Base-by-base conservation (phyloP, 1,284 basidiomycete genomes). In the Cryptococcus wingfieldii region DNA sequence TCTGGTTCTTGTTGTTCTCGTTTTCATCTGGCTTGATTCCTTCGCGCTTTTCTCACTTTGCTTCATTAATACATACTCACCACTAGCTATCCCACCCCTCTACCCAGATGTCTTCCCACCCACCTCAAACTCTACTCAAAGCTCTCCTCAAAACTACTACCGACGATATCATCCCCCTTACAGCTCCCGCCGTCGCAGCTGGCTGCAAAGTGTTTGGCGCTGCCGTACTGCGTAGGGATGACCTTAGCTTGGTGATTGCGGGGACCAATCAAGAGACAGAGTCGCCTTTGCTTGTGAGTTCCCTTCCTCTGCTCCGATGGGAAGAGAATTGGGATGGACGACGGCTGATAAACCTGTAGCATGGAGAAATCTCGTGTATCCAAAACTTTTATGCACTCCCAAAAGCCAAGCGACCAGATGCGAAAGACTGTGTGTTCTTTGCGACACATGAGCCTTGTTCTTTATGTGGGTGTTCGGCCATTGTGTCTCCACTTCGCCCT, bases 371-470 rank as follows among this genome's bases (percentile, higher is more conserved):
- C 42, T 62, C 61, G 51, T 63, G 61, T 34, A 63, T 69, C 38
- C 64, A 66, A 47, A 59, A 65, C 31, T 69, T 67, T 45, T 69
- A 62, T 38, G 59, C 55, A 7, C 25, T 69, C 4, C 63, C 64
- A 4, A 13, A 38, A 14, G 54, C 50, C 3, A 28, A 28, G 23
- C 54, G 64, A 38, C 67, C 67, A 3, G 31, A 44, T 14, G 47
- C 61, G 2, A 61, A 54, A 43, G 67, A 69, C 34, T 69, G 67
- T 47, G 43, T 69, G 38, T 69, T 69, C 55, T 66, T 61, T 49
- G 64, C 67, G 3, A 69, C 67, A 12, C 67, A 69, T 38, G 67
- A 69, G 51, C 67, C 67, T 18, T 69, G 67, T 47, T 69, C 67
- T 4, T 50, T 69, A 12, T 69, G 67, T 68, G 50, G 47, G 66